These are phyloP conservation scores for Candida nitratophila DNA, from an alignment of 805 yeast species.

Conservation along the genomic window DNA sequence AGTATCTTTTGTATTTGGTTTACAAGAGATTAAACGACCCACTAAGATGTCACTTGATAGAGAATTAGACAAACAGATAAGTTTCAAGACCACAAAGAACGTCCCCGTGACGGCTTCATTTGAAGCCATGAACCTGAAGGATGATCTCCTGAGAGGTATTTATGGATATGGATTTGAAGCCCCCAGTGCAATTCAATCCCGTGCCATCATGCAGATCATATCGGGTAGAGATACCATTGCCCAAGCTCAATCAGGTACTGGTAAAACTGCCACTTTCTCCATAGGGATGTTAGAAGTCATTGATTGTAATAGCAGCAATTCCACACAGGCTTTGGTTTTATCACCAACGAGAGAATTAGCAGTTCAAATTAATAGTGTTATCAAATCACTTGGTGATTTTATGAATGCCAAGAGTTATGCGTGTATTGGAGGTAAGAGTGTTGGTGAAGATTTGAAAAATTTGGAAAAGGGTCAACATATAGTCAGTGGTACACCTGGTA, in stretches of 20 bases:
- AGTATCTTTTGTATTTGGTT: no score
- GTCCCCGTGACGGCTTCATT: conserved; percentile 46
- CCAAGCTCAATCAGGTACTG: conserved; percentile 99
- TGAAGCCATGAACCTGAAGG: conserved; percentile 71
- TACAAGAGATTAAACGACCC: no score
- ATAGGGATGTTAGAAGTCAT: conserved; percentile 87
- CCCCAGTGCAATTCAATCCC: conserved; percentile 96
- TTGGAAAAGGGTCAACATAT: conserved; percentile 77
- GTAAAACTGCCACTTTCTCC: conserved; percentile 97
- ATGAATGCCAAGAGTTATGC: conserved; percentile 85
- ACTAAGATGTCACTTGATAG: conserved; percentile 57
- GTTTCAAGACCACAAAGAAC: conserved; percentile 57
- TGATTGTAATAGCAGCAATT: conserved; percentile 69
- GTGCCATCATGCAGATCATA: conserved; percentile 94
- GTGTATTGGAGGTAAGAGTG: conserved; percentile 88
- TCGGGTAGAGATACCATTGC: conserved; percentile 94
- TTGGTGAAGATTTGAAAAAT: conserved; percentile 72
- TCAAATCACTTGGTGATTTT: conserved; percentile 78
- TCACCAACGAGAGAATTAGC: conserved; percentile 98
- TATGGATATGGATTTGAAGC: conserved; percentile 90
- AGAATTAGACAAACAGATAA: conserved; percentile 50
- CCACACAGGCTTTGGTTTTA: conserved; percentile 84
- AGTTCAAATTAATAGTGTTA: conserved; percentile 83
- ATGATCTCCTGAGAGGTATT: conserved; percentile 50
- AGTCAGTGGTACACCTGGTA: conserved; percentile 96